Base-by-base conservation (phyloP, 306 rosid genomes). In the Oxytropis ochrocephala region DNA sequence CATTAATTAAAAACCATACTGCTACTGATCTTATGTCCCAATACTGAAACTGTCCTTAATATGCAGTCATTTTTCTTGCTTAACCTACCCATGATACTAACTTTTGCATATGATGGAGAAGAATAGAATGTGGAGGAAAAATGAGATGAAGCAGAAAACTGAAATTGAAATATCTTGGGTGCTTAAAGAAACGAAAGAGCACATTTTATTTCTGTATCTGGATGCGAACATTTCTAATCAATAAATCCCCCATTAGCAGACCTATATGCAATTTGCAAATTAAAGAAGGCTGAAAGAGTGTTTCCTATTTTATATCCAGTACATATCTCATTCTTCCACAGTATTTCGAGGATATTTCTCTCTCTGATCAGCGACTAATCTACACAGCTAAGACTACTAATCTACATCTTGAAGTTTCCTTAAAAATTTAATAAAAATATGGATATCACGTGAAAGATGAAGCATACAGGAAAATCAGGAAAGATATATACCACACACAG, bases 371-470 rank as follows among this genome's bases (percentile, higher is more conserved):
- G 48, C 19, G 11, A 77, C 29, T 69, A 52, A 29, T 49, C 42
- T 30, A 70, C 7, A 71, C 5, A n/a, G 12, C 48, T 36, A 5
- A 55, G 38, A 55, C 48, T 54, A 47, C 75, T 17, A 35, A 53
- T 52, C 41, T 24, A 24, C 29, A 12, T 61, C 67, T 50, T 41
- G 41, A 53, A 12, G 44, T 50, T 47, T 19, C 39, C 65, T 7
- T 13, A 43, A 53, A 7, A 53, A 69, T 21, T 19, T 52, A 21
- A 55, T 29, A 9, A 39, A 19, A 57, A 17, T 58, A 30, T 6
- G 49, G 56, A 71, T 58, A 17, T 38, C 70, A 73, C 38, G 46
- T 13, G 76, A 51, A 79, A 52, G 70, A 72, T 42, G 36, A 49
- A 72, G 54, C 53, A 51, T 51, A 32, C 38, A 36, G 24, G 43